Evolutionary conservation across 2,329 filamentous ascomycete species (phyloP).

Genomic region (Massarina eburnea): DNA sequence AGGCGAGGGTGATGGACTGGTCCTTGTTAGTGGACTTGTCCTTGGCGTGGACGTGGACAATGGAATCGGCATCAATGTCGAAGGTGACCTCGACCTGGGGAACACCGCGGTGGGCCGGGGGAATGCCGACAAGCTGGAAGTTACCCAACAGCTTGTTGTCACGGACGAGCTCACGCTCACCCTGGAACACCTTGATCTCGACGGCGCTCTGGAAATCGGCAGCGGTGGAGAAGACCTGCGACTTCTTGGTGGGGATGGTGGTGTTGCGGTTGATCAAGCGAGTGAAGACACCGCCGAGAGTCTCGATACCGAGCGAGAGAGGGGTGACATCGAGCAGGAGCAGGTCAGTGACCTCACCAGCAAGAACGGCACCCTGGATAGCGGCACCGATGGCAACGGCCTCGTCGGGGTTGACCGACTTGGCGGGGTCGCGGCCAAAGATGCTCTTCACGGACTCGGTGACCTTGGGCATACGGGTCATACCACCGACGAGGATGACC

Average conservation of each 20-base stretch:
- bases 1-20: constrained; percentile 98
- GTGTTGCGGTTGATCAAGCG: constrained; percentile 99
- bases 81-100: constrained; percentile 98
- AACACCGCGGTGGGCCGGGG: constrained; percentile 92
- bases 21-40: constrained; percentile 99
- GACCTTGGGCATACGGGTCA: constrained; percentile 99
- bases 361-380: constrained; percentile 94
- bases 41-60: constrained; percentile 96
- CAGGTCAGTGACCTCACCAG: constrained; percentile 95
- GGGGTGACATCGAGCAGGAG: constrained; percentile 94
- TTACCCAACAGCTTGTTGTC: constrained; percentile 99
- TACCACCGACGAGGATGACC: constrained; percentile 96
- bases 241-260: constrained; percentile 99
- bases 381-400: constrained; percentile 97
- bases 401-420: constrained; percentile 98
- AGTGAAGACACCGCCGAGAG: constrained; percentile 95
- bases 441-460: constrained; percentile 93
- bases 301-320: constrained; percentile 97
- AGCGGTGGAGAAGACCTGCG: constrained; percentile 94
- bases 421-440: constrained; percentile 94
- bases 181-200: constrained; percentile 99
- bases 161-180: constrained; percentile 97
- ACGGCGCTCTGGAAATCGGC: constrained; percentile 98
- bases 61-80: constrained; percentile 97
- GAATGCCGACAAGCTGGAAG: constrained; percentile 98